Conservation (phyloP, 2,329 filamentous ascomycete species). For the Scedosporium minutisporum region DNA sequence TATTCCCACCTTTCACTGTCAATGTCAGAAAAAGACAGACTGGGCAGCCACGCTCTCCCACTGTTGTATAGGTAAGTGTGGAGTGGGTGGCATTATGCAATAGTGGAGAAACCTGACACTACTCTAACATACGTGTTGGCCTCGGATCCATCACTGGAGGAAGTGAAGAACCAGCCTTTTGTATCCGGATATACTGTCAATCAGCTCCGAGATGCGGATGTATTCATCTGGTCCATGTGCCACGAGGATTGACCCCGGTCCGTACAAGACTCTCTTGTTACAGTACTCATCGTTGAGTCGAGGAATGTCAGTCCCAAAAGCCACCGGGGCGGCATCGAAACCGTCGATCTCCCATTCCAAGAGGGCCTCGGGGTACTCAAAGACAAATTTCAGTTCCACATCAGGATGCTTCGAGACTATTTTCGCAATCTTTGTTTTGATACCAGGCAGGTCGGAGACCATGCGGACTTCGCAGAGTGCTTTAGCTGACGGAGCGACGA, state of each 20-base stretch:
- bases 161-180: slow-evolving; percentile 21
- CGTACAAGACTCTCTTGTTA: slow-evolving; percentile 58
- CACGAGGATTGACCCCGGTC: slow-evolving; percentile 67
- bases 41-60: too few species aligned
- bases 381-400: slow-evolving; percentile 23
- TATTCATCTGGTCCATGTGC: slow-evolving; percentile 81
- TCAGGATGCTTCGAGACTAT: slow-evolving; percentile 21
- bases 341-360: slow-evolving; percentile 18
- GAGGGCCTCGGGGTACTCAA: slow-evolving; percentile 26
- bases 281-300: slow-evolving; percentile 57
- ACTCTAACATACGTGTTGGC: too few species aligned
- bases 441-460: slow-evolving; percentile 21
- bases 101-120: too few species aligned
- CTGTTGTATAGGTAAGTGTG: too few species aligned
- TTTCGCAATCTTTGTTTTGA: slow-evolving; percentile 22
- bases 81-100: too few species aligned
- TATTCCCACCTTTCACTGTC: too few species aligned
- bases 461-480: slow-evolving; percentile 30
- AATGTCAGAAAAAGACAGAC: too few species aligned
- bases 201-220: slow-evolving; percentile 32
- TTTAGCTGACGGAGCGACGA: slow-evolving; percentile 25
- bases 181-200: slow-evolving; percentile 26
- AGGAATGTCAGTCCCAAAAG: slow-evolving; percentile 90
- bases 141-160: background rate
- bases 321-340: slow-evolving; percentile 73